Evolutionary conservation across 148 eudicot species (phyloP), one percentile per base, ranked within the genome.

Genomic region (Hydrangea macrophylla): DNA sequence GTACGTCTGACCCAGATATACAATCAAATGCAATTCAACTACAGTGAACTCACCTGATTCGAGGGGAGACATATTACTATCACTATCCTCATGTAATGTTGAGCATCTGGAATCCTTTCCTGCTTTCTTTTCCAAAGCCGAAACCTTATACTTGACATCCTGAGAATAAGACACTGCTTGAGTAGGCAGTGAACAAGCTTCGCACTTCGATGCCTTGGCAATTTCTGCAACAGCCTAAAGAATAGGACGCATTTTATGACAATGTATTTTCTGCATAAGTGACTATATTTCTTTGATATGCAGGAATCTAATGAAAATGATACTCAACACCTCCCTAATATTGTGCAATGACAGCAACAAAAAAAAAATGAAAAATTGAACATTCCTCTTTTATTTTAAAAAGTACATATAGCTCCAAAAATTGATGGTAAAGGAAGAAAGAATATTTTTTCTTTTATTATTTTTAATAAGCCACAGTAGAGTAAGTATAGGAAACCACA

Each of bases 171-270:
- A 78, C 66, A 76, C 86, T 71, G 90, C 83, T 70, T 83, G 86
- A 71, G 72, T 65, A 74, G 83, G 85, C 61, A 93, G 74, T 27
- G 74, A 64, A 64, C 59, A 39, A 26, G 96, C 96, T 79, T 93
- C 96, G 55, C 70, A 82, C 67, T 85, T 90, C 30, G 96, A 85
- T 33, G 92, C 94, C 81, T 83, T 93, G 53, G 82, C 83, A 79
- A 93, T 88, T 84, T 93, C 92, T 33, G 83, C 89, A 48, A 90
- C 87, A 70, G 98, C 98, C 98, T 93, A 69, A 62, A 66, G 70
- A 40, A 68, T 22, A 67, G 42, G 31, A 60, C 32, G 37, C 15
- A 45, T 48, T 40, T 73, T 65, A 45, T 36, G 15, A 56, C 11
- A 40, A 7, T 15, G 22, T 12, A 65, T 15, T 48, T 17, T 48